Conservation (phyloP, 371 early-diverging fungal genomes). For the Globomyces sp. region DNA sequence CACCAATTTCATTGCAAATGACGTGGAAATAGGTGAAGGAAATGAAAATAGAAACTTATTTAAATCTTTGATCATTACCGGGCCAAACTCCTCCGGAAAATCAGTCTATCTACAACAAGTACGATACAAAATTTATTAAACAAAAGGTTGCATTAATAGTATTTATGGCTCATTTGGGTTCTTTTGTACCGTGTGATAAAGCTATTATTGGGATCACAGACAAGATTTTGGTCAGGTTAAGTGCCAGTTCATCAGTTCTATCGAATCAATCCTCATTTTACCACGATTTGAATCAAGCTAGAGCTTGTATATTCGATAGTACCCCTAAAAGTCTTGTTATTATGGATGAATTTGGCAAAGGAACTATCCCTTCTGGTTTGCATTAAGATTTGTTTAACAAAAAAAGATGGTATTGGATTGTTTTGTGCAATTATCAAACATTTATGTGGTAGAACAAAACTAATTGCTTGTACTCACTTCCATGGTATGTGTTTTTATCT, state of each 20-base stretch:
- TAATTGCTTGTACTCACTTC: constrained; percentile 11
- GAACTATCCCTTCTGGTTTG: constrained; percentile 26
- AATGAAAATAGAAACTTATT: not conserved
- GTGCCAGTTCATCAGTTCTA: constrained; percentile 43
- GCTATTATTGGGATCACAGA: constrained; percentile 58
- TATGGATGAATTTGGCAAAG: constrained; percentile 65
- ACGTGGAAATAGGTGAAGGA: not conserved
- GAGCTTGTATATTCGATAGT: constrained; percentile 48
- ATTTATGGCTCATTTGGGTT: constrained; percentile 82
- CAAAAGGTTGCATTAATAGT: constrained; percentile 55
- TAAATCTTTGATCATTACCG: constrained; percentile 5
- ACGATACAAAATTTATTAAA: not conserved
- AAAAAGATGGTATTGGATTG: constrained; percentile 13
- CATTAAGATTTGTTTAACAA: too few species aligned
- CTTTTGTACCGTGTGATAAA: constrained; percentile 60
- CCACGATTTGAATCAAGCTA: constrained; percentile 66
- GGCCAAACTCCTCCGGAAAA: constrained; percentile 10
- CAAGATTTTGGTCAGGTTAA: constrained; percentile 58
- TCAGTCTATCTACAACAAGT: constrained; percentile 36
- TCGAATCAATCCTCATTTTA: constrained; percentile 71
- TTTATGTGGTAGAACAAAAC: not conserved
- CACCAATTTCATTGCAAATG: not conserved
- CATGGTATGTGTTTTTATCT: not conserved
- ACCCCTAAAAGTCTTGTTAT: constrained; percentile 53
- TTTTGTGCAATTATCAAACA: constrained; percentile 6